phyloP scores from a whole-genome alignment of 83 land plant species.

The Isoetes engelmannii region DNA sequence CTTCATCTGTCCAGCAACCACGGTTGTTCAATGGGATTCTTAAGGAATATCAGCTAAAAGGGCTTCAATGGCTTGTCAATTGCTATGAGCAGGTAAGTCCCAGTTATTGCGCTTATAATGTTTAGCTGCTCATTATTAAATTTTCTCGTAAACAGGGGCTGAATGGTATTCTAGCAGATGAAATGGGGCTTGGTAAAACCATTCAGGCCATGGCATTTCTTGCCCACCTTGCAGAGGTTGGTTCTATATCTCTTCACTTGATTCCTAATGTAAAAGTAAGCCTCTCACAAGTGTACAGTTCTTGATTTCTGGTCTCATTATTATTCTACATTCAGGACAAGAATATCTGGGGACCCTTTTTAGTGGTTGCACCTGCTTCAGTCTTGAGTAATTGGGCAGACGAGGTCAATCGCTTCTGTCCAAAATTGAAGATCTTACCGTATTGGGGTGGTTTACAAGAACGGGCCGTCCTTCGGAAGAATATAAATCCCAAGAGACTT shows the following conservation, averaged over 20 bases:
- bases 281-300: not conserved
- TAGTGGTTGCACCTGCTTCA: conserved; percentile 96
- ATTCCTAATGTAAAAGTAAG: not conserved
- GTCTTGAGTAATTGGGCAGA: conserved; percentile 97
- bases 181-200: conserved; percentile 98
- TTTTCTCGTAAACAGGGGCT: conserved; percentile 51
- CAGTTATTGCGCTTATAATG: not conserved
- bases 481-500: conserved; percentile 83
- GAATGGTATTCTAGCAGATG: conserved; percentile 98
- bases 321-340: conserved; percentile 54
- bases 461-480: conserved; percentile 68
- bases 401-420: conserved; percentile 91
- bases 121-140: not conserved
- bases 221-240: conserved; percentile 95
- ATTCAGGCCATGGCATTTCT: conserved; percentile 99
- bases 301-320: not conserved
- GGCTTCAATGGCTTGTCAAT: conserved; percentile 98
- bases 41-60: conserved; percentile 96
- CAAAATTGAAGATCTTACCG: conserved; percentile 78
- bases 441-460: conserved; percentile 93
- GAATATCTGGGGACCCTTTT: conserved; percentile 98
- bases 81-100: conserved; percentile 91
- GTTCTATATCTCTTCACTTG: not conserved
- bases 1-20: conserved; percentile 86
- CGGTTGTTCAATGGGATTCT: conserved; percentile 67